phyloP scores from a whole-genome alignment of 208 protist species.

The Wallacemonas sp. region DNA sequence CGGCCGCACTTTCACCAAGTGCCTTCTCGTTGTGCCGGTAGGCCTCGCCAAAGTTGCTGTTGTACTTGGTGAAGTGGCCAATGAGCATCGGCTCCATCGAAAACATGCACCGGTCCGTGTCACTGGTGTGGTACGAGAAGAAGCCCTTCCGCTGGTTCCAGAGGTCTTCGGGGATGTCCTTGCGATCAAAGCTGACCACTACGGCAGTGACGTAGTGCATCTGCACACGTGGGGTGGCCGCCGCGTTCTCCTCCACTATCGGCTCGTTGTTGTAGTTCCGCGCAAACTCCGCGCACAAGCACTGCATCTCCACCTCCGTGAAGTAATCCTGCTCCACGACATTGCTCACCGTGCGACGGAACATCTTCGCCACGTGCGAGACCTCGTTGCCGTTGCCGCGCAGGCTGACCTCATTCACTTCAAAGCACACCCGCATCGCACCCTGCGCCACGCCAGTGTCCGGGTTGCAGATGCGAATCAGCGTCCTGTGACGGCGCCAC shows the following conservation, averaged over 20 bases:
- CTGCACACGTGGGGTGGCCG: slow-evolving; percentile 23
- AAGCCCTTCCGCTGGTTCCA: slow-evolving; percentile 40
- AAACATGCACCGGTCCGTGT: slow-evolving; percentile 61
- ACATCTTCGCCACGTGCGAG: slow-evolving; percentile 70
- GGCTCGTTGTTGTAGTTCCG: slow-evolving; percentile 44
- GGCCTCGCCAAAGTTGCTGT: slow-evolving; percentile 72
- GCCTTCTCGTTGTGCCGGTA: slow-evolving; percentile 49
- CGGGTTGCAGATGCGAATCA: slow-evolving; percentile 48
- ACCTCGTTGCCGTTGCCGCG: slow-evolving; percentile 35
- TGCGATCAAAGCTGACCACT: slow-evolving; percentile 42
- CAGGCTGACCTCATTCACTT: slow-evolving; percentile 57
- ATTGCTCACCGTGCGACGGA: slow-evolving; percentile 51
- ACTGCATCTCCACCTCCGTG: slow-evolving; percentile 62
- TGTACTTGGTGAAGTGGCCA: slow-evolving; percentile 82
- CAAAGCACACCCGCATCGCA: slow-evolving; percentile 78
- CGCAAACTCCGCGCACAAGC: slow-evolving; percentile 54
- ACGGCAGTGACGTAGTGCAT: slow-evolving; percentile 34
- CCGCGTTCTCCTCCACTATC: slow-evolving; percentile 14
- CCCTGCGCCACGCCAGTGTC: slow-evolving; percentile 45
- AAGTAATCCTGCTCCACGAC: slow-evolving; percentile 81
- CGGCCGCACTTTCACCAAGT: slow-evolving; percentile 25
- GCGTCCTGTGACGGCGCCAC: slow-evolving; percentile 33
- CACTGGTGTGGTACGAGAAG: slow-evolving; percentile 64
- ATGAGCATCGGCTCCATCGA: slow-evolving; percentile 61
- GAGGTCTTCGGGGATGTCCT: slow-evolving; percentile 42